Evolutionary conservation across 2,329 filamentous ascomycete genomes (phyloP).

Genomic region (Aureobasidium sp.): DNA sequence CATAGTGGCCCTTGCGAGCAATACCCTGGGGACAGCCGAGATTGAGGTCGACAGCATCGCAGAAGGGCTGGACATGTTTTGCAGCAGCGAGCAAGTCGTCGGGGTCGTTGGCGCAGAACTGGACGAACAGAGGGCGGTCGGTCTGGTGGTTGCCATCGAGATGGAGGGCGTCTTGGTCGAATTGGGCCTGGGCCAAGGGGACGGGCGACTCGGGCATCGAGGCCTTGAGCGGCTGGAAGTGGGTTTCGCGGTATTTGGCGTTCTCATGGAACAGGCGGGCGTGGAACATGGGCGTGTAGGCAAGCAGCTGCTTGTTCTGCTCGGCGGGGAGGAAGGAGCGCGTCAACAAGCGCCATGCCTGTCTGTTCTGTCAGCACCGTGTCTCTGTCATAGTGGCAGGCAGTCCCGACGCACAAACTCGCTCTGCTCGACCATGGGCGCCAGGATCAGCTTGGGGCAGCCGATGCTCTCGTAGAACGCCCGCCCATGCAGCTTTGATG

Average conservation of each 20-base stretch:
- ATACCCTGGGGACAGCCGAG: constrained; percentile 95
- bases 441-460: constrained; percentile 81
- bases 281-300: constrained; percentile 95
- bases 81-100: constrained; percentile 75
- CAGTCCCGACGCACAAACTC: constrained; percentile 71
- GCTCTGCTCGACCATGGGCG: constrained; percentile 97
- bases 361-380: constrained; percentile 5
- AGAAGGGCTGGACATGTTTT: constrained; percentile 70
- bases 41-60: constrained; percentile 93
- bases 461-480: constrained; percentile 95
- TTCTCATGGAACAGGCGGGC: constrained; percentile 78
- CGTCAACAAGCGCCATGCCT: constrained; percentile 97
- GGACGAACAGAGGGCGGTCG: constrained; percentile 87
- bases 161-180: constrained; percentile 38
- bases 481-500: constrained; percentile 49
- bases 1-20: constrained; percentile 82
- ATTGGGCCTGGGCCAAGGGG: constrained; percentile 29
- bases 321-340: constrained; percentile 73
- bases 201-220: constrained; percentile 30
- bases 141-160: constrained; percentile 81
- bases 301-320: constrained; percentile 60
- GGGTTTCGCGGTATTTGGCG: constrained; percentile 65
- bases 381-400: not conserved
- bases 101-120: constrained; percentile 90
- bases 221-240: constrained; percentile 63